Percentiles rank a stretch among this genome's conserved stretches.
Evolutionary conservation across 352 stramenopile species (phyloP).

Genomic region (Globisporangium nagaii): DNA sequence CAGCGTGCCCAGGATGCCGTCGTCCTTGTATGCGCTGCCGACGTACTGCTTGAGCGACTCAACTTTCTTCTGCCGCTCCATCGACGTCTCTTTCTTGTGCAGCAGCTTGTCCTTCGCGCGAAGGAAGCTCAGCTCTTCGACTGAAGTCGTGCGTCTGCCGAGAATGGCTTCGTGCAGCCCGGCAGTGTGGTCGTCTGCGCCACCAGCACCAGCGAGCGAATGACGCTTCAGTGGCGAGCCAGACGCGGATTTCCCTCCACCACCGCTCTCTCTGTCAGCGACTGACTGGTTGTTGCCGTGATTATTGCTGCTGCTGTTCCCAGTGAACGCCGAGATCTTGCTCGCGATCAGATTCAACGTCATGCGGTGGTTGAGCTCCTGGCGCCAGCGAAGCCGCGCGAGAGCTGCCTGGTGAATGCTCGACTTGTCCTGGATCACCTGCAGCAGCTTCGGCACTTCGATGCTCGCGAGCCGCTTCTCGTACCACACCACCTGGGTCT

Average conservation of each 20-base stretch:
- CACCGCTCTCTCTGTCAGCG: neutral
- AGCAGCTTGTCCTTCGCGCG: constrained; percentile 70
- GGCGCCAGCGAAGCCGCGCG: constrained; percentile 56
- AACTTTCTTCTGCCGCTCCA: constrained; percentile 47
- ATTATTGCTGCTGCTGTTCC: neutral
- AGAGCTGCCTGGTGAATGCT: constrained; percentile 63
- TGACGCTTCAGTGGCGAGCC: constrained; percentile 2
- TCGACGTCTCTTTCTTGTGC: constrained; percentile 66
- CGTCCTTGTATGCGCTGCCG: constrained; percentile 66
- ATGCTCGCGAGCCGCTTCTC: constrained; percentile 52
- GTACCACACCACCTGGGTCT: constrained; percentile 62
- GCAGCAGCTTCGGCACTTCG: constrained; percentile 59
- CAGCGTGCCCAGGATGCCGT: constrained; percentile 62
- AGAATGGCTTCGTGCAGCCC: neutral
- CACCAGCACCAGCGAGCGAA: neutral
- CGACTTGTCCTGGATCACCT: constrained; percentile 62
- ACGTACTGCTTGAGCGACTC: constrained; percentile 65
- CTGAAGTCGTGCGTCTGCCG: constrained; percentile 2
- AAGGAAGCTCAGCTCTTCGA: constrained; percentile 39
- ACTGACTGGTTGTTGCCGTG: neutral
- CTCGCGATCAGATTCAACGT: constrained; percentile 4
- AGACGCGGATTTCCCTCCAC: no score
- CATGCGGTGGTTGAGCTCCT: constrained; percentile 56
- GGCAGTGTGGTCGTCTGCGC: neutral
- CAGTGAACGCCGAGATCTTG: constrained; percentile 1